These are phyloP conservation scores for Paramecium caudatum DNA, from an alignment of 73 alveolate genomes.

Conservation along the genomic window DNA sequence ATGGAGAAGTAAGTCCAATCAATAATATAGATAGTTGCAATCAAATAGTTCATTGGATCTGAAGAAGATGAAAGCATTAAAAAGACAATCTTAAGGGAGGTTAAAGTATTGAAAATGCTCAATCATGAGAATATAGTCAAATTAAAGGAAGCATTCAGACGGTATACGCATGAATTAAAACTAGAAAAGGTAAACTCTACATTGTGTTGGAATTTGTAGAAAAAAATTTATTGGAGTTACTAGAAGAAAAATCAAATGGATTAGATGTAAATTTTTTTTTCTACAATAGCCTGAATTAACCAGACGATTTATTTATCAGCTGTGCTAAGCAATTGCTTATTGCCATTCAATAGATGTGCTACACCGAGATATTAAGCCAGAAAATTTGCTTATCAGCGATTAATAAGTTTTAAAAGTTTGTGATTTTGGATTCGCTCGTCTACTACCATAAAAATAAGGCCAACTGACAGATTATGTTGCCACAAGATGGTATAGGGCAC, in stretches of 20 bases:
- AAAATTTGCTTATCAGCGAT: constrained; percentile 79
- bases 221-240: constrained; percentile 82
- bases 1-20: constrained; percentile 71
- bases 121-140: constrained; percentile 94
- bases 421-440: constrained; percentile 80
- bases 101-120: constrained; percentile 89
- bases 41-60: constrained; percentile 94
- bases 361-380: constrained; percentile 94
- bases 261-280: constrained; percentile 64
- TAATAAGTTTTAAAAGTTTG: constrained; percentile 69
- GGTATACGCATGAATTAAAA: constrained; percentile 70
- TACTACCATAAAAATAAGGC: constrained; percentile 81
- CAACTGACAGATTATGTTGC: constrained; percentile 88
- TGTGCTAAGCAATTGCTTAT: constrained; percentile 81
- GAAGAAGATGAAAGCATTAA: constrained; percentile 95
- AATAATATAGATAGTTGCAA: constrained; percentile 87
- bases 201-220: constrained; percentile 85
- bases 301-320: constrained; percentile 77
- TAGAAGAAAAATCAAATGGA: constrained; percentile 87
- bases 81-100: constrained; percentile 95
- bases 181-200: constrained; percentile 84
- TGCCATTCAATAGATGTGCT: constrained; percentile 85
- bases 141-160: constrained; percentile 94
- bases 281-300: constrained; percentile 82
- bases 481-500: constrained; percentile 82